Conservation (phyloP, 2,329 filamentous ascomycete genomes). For the Cytospora paraplurivora region DNA sequence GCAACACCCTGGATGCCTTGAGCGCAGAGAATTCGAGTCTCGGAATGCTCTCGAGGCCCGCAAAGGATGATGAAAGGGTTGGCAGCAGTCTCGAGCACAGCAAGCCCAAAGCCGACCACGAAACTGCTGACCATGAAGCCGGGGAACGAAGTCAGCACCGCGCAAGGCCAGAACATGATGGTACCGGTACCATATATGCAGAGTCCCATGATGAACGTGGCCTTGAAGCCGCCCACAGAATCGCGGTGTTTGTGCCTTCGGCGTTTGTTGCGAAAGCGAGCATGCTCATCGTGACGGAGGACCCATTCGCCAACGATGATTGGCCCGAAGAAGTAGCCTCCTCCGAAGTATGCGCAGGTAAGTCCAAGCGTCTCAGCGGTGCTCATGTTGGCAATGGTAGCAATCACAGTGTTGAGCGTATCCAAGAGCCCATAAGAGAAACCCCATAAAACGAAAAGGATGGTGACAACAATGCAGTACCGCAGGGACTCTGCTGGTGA, state of each 20-base stretch:
- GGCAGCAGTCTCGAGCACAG: slow-evolving; percentile 77
- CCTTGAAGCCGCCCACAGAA: slow-evolving; percentile 69
- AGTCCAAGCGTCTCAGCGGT: slow-evolving; percentile 66
- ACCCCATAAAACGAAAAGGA: slow-evolving; percentile 87
- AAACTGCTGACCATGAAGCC: slow-evolving; percentile 77
- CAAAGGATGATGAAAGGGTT: slow-evolving; percentile 75
- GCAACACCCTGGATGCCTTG: slow-evolving; percentile 78
- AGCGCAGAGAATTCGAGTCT: slow-evolving; percentile 73
- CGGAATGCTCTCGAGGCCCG: slow-evolving; percentile 71
- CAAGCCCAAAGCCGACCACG: slow-evolving; percentile 75
- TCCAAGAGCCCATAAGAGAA: slow-evolving; percentile 88
- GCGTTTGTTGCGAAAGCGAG: slow-evolving; percentile 44
- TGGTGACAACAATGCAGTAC: slow-evolving; percentile 73
- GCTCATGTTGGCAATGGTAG: slow-evolving; percentile 62
- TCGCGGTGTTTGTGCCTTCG: slow-evolving; percentile 41
- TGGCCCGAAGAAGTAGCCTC: slow-evolving; percentile 70
- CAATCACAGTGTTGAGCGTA: slow-evolving; percentile 73
- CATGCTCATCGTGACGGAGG: slow-evolving; percentile 67
- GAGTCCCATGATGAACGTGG: slow-evolving; percentile 77
- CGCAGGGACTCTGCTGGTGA: slow-evolving; percentile 66
- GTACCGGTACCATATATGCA: slow-evolving; percentile 74
- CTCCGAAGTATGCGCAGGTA: slow-evolving; percentile 70
- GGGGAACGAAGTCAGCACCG: slow-evolving; percentile 71
- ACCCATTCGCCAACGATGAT: slow-evolving; percentile 70
- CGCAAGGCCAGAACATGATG: slow-evolving; percentile 85